These are phyloP conservation scores for Neurospora tetrasperma DNA, from an alignment of 495 filamentous ascomycete species.

Conservation along the genomic window DNA sequence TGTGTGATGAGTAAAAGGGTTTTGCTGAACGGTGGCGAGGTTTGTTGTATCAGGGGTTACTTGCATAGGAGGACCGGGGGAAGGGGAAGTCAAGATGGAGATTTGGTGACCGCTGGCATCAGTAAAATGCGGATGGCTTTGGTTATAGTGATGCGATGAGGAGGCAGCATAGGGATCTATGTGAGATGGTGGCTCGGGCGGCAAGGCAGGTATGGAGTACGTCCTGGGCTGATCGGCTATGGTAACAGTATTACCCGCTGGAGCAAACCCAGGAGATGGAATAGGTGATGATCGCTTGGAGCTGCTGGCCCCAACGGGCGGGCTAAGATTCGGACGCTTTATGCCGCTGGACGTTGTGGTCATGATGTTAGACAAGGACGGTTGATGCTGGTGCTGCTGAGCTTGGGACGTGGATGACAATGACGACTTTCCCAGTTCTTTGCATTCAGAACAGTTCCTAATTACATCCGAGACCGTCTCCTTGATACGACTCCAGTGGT, in stretches of 20 bases:
- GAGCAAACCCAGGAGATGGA: constrained; percentile 4
- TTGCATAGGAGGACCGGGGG: constrained; percentile 5
- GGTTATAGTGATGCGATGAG: constrained; percentile 13
- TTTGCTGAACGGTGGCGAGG: background rate
- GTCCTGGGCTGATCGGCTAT: background rate
- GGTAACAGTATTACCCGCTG: background rate
- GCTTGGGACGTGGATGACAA: constrained; percentile 8
- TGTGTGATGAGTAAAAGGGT: background rate
- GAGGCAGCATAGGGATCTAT: constrained; percentile 16
- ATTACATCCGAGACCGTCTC: constrained; percentile 94
- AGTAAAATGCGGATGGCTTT: constrained; percentile 15
- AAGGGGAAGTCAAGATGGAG: constrained; percentile 16
- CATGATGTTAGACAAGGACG: background rate
- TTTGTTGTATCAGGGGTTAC: background rate
- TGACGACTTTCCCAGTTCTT: constrained; percentile 56
- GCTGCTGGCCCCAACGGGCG: constrained; percentile 9
- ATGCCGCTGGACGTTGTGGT: constrained; percentile 8
- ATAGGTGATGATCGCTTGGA: constrained; percentile 24
- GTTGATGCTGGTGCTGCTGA: constrained; percentile 6
- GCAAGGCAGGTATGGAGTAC: constrained; percentile 19
- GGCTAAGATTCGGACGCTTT: constrained; percentile 17
- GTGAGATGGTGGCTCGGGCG: constrained; percentile 13
- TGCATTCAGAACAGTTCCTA: constrained; percentile 83
- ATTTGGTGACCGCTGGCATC: constrained; percentile 24
- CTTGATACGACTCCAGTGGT: constrained; percentile 98